Base-by-base conservation (phyloP, 2,329 filamentous ascomycete species). In the Venturia nashicola region DNA sequence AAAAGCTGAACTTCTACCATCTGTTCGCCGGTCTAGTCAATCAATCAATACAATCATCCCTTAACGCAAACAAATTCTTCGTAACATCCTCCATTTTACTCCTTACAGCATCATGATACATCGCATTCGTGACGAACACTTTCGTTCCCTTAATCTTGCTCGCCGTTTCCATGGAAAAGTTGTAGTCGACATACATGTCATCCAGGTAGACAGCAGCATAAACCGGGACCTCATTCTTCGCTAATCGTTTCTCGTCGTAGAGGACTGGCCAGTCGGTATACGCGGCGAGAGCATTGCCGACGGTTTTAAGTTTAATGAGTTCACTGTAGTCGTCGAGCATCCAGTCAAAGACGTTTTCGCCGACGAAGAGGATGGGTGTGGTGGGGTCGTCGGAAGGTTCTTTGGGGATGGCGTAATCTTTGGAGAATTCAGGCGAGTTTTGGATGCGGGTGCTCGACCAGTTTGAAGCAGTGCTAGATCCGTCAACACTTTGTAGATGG, bases 101-200 rank as follows among this genome's bases (percentile, higher is more conserved):
- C 65, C 90, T 81, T 54, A 97, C 73, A 0, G 89, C 93, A 71
- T 94, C 88, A 74, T 97, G 93, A 71, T 94, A 94, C 81, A 96
- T 84, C 32, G 82, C 80, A 72, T 96, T 97, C 46, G 91, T 96
- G 71, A 94, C 84, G 69, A 88, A 94, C 48, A 90, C 86, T 77
- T 90, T 91, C 72, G 85, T 87, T 0, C 86, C 86, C 72, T 84
- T 87, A 72, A 97, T 89, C 70, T 86, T 83, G 48, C 77, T 77
- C 11, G 90, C 90, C 18, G 91, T 95, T 69, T 88, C 84, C 69
- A 83, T 81, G 9, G 89, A 88, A 63, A 91, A 77, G 7, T 84
- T 84, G 68, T 84, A 89, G 71, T 95, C 89, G 39, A 97, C 92
- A 70, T 95, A 97, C 89, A 97, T 94, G 72, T 96, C 91, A 67